These are phyloP conservation scores for Candida sithepensis DNA, from an alignment of 805 yeast genomes.

Conservation along the genomic window DNA sequence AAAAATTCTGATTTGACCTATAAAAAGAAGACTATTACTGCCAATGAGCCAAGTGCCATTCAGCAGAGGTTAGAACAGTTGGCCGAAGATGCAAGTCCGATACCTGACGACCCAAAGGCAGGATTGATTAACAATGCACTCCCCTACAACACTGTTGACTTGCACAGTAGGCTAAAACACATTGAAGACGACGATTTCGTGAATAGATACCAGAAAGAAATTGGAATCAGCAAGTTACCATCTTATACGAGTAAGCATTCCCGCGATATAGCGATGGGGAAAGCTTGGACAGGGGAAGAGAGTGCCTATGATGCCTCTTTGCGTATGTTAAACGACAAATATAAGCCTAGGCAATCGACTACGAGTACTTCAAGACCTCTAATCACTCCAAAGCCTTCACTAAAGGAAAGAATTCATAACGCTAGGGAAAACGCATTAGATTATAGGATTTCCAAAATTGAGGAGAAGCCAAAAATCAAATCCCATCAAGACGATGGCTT, in stretches of 20 bases:
- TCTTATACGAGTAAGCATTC: slow-evolving; percentile 39
- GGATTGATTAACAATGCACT: slow-evolving; percentile 29
- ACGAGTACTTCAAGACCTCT: slow-evolving; percentile 6
- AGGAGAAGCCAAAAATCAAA: slow-evolving; percentile 21
- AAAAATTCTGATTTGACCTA: not conserved
- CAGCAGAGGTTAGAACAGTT: slow-evolving; percentile 36
- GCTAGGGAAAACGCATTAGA: slow-evolving; percentile 70
- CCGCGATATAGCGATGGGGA: slow-evolving; percentile 44
- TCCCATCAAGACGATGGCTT: slow-evolving; percentile 43
- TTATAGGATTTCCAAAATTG: slow-evolving; percentile 48
- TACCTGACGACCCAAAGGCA: slow-evolving; percentile 32
- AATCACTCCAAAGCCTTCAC: slow-evolving; percentile 15
- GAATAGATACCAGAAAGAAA: slow-evolving; percentile 35
- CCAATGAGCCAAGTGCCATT: slow-evolving; percentile 28
- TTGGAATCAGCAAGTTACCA: slow-evolving; percentile 43
- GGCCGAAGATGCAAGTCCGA: slow-evolving; percentile 39
- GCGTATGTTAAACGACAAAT: slow-evolving; percentile 54
- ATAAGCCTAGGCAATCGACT: slow-evolving; percentile 34
- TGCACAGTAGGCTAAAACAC: slow-evolving; percentile 25
- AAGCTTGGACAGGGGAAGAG: slow-evolving; percentile 63
- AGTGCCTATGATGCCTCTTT: slow-evolving; percentile 40
- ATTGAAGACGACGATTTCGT: slow-evolving; percentile 35
- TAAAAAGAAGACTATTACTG: not conserved
- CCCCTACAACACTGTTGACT: slow-evolving; percentile 15
- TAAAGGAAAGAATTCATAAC: slow-evolving; percentile 41